Conservation (phyloP, 2,329 filamentous ascomycete species). For the Graphiopsis chlorocephala region DNA sequence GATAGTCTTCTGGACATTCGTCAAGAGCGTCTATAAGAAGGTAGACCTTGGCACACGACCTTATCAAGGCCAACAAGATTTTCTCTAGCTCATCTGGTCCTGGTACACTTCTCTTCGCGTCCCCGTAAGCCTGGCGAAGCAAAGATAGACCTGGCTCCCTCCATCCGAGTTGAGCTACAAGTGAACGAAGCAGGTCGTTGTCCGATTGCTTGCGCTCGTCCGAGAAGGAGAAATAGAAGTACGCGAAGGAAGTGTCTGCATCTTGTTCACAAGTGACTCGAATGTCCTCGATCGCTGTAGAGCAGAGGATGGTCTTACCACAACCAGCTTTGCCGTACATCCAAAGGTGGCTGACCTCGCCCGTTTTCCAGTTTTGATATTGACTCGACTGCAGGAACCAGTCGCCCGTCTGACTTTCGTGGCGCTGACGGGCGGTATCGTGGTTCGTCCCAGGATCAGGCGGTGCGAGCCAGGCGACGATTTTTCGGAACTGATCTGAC, state of each 20-base stretch:
- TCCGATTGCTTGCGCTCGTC: constrained; percentile 25
- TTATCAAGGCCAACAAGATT: no score
- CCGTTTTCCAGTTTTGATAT: constrained; percentile 23
- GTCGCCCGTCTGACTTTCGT: constrained; percentile 22
- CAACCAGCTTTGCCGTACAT: constrained; percentile 25
- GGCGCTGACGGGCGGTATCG: constrained; percentile 19
- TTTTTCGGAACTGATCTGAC: constrained; percentile 18
- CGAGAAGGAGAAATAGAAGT: constrained; percentile 29
- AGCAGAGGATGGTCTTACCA: constrained; percentile 27
- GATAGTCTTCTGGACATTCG: no score
- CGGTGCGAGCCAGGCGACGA: constrained; percentile 21
- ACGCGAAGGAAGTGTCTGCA: constrained; percentile 15
- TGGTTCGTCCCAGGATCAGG: constrained; percentile 26
- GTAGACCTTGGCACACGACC: no score
- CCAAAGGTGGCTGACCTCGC: constrained; percentile 22
- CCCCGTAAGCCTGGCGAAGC: no score
- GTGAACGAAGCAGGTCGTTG: constrained; percentile 19
- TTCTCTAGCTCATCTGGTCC: no score
- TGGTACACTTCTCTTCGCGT: no score
- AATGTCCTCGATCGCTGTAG: constrained; percentile 24
- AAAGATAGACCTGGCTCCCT: constrained; percentile 19
- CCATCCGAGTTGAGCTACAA: constrained; percentile 24
- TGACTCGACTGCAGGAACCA: constrained; percentile 22
- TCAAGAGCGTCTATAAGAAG: no score
- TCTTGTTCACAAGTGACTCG: constrained; percentile 13